Evolutionary conservation across 306 rosid species (phyloP).

Genomic region (Heteromeles arbutifolia): DNA sequence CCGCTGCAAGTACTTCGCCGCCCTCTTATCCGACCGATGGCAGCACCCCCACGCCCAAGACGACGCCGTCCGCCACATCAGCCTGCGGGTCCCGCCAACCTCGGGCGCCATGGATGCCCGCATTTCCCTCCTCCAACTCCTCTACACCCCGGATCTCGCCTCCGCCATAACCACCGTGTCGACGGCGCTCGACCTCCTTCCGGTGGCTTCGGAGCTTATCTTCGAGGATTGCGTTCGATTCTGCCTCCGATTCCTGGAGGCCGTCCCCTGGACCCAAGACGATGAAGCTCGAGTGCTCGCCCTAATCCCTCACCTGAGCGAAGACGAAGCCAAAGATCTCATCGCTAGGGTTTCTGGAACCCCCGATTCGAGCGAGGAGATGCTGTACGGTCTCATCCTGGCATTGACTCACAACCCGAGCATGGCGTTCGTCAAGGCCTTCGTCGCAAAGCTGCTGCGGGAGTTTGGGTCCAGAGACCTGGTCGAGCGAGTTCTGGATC

Average conservation of each 20-base stretch:
- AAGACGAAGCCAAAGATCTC: conserved; percentile 69
- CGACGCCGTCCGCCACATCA: conserved; percentile 1
- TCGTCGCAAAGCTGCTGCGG: conserved; percentile 73
- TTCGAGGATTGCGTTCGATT: conserved; percentile 75
- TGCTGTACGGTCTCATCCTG: conserved; percentile 58
- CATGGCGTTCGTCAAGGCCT: conserved; percentile 79
- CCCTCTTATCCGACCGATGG: conserved; percentile 87
- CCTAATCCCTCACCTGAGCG: conserved; percentile 58
- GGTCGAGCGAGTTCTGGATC: conserved; percentile 73
- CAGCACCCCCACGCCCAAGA: conserved; percentile 9
- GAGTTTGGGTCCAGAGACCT: conserved; percentile 67
- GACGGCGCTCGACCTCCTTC: conserved; percentile 70
- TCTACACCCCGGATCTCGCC: conserved; percentile 52
- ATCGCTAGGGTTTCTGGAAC: conserved; percentile 58
- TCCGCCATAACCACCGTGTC: conserved; percentile 36
- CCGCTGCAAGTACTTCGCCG: conserved; percentile 74
- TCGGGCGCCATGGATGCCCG: conserved; percentile 42
- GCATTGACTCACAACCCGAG: conserved; percentile 62
- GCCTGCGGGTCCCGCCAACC: conserved; percentile 40
- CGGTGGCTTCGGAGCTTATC: conserved; percentile 68
- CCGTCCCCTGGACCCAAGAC: conserved; percentile 91
- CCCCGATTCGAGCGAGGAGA: conserved; percentile 51
- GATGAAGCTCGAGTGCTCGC: conserved; percentile 61
- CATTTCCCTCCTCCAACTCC: conserved; percentile 52
- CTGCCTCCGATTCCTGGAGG: conserved; percentile 71